These are phyloP conservation scores for Leucogyrophana mollusca DNA, from an alignment of 768 basidiomycete genomes.

Conservation along the genomic window DNA sequence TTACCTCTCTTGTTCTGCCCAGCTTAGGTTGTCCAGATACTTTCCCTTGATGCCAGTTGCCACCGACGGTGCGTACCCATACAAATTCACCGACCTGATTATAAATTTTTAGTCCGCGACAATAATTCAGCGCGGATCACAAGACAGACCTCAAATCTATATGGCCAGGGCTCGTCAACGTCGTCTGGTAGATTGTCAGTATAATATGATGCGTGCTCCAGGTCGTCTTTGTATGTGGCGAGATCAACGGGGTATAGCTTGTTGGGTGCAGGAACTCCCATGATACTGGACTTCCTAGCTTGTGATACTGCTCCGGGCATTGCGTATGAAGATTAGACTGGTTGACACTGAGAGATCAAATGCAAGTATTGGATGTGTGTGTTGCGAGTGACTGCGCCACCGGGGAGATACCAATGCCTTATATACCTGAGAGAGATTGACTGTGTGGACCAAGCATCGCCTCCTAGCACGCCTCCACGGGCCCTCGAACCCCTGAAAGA, in stretches of 20 bases:
- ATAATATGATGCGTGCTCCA: conserved; percentile 16
- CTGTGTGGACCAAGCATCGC: too few relatives aligned
- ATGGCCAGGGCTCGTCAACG: conserved; percentile 51
- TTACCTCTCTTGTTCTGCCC: conserved; percentile 48
- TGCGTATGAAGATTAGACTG: neutral
- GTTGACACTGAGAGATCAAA: neutral
- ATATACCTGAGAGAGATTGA: too few relatives aligned
- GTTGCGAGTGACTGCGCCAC: too few relatives aligned
- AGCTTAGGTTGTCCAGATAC: conserved; percentile 43
- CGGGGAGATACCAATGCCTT: too few relatives aligned
- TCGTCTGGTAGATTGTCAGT: conserved; percentile 31
- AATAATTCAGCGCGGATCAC: conserved; percentile 3
- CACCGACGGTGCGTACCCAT: conserved; percentile 50
- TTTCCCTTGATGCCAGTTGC: conserved; percentile 52
- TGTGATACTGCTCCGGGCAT: neutral
- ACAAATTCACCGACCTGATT: conserved; percentile 45
- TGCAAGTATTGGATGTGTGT: too few relatives aligned
- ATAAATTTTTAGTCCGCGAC: too few relatives aligned
- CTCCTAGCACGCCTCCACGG: too few relatives aligned
- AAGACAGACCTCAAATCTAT: conserved; percentile 42
- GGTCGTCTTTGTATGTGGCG: conserved; percentile 22
- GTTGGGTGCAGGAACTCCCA: conserved; percentile 6
- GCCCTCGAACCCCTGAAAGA: too few relatives aligned
- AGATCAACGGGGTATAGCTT: conserved; percentile 21
- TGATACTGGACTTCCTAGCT: neutral